Base-by-base conservation (phyloP, 805 yeast species). In the Suhomyces kilbournensis region DNA sequence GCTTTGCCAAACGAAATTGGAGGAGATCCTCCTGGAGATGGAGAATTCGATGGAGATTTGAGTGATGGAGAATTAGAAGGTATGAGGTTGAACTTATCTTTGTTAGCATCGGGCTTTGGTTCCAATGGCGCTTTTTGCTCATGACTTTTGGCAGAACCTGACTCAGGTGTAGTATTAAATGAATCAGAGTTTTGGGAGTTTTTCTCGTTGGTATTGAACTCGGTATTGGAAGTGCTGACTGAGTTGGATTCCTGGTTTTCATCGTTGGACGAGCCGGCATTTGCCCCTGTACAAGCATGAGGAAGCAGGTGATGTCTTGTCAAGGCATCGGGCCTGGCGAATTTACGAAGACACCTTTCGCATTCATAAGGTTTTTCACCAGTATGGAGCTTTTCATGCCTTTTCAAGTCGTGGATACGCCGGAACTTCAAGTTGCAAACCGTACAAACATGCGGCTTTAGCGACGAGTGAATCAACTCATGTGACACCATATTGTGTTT, bases 311-410 rank as follows among this genome's bases (percentile, higher is more conserved):
- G 71, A 62, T 88, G 96, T 55, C 96, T 74, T 3, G 83, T 78
- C 25, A 88, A 72, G 0, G 96, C 91, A 66, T 88, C 96, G 1
- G 84, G 83, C 32, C 96, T 71, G 1, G 93, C 88, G 68, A 88
- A 88, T 42, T 75, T 70, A 45, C 86, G 75, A 14, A 79, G 79
- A 69, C 96, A 88, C 46, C 72, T 71, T 17, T 69, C 69, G 64
- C 96, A 88, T 42, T 64, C 68, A 63, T 71, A 84, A 1, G 93
- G 92, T 63, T 80, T 84, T 57, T 83, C 90, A 20, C 93, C 93
- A 0, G 90, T 80, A 62, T 88, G 96, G 34, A 85, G 74, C 66
- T 85, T 85, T 52, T 80, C 81, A 61, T 88, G 96, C 49, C 96
- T 76, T 61, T 83, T 86, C 60, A 89, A 73, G 65, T 89, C 96